Evolutionary conservation across 768 basidiomycete genomes (phyloP).

Genomic region (Lactifluus piperatus): DNA sequence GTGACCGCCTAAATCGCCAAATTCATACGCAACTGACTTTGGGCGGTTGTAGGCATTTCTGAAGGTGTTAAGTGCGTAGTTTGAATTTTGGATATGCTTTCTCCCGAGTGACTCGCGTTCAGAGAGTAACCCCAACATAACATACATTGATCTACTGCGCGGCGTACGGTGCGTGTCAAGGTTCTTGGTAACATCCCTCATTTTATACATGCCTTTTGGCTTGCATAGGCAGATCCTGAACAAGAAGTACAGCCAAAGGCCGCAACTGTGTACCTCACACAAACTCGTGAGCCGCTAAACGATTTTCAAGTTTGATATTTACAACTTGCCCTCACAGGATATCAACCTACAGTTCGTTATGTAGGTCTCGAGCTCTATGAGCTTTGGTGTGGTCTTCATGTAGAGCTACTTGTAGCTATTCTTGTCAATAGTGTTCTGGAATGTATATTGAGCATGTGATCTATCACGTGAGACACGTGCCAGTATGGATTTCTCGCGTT

Average conservation of each 20-base stretch:
- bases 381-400: too few relatives aligned
- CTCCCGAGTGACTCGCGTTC: not conserved
- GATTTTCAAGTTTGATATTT: not conserved
- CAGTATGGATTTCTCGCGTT: too few relatives aligned
- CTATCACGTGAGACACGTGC: too few relatives aligned
- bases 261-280: constrained; percentile 68
- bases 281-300: constrained; percentile 38
- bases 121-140: constrained; percentile 33
- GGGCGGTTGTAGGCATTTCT: constrained; percentile 44
- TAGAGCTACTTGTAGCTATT: too few relatives aligned
- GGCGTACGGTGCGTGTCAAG: constrained; percentile 9
- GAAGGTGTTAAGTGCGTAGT: constrained; percentile 38
- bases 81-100: not conserved
- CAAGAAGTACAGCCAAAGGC: constrained; percentile 58
- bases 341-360: not conserved
- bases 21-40: not conserved
- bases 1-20: constrained; percentile 23
- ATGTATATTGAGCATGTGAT: too few relatives aligned
- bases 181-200: not conserved
- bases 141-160: constrained; percentile 12
- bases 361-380: too few relatives aligned
- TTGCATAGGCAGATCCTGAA: constrained; percentile 40
- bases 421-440: too few relatives aligned
- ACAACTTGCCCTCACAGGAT: not conserved
- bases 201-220: not conserved